These are phyloP conservation scores for Xerocomus amazonicus DNA, from an alignment of 1,284 basidiomycete species.

Conservation along the genomic window DNA sequence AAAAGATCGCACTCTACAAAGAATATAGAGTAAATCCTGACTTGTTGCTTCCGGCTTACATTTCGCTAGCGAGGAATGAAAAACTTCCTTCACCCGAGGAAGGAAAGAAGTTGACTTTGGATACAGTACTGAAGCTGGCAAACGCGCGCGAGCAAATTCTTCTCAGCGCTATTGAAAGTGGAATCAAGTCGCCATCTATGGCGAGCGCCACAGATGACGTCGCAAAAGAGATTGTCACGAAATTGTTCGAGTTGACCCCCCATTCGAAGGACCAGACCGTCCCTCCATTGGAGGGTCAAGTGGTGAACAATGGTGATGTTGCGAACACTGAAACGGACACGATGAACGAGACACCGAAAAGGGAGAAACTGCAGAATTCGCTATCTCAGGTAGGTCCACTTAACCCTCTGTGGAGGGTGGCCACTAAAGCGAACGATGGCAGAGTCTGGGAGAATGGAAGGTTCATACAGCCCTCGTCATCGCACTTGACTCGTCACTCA, in stretches of 20 bases:
- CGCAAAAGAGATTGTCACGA: conserved; percentile 32
- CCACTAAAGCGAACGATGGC: neutral
- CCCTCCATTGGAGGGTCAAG: conserved; percentile 6
- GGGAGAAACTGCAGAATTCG: neutral
- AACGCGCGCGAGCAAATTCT: conserved; percentile 54
- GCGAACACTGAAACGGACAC: rapidly evolving
- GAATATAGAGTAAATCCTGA: conserved; percentile 49
- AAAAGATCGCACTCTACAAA: conserved; percentile 52
- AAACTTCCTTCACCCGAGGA: conserved; percentile 56
- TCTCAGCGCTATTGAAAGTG: conserved; percentile 36
- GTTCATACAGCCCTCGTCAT: neutral
- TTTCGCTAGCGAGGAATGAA: conserved; percentile 50
- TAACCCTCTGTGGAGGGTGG: neutral
- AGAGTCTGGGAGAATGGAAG: conserved; percentile 9
- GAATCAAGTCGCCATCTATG: conserved; percentile 40
- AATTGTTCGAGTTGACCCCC: conserved; percentile 31
- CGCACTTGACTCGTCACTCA: too few relatives aligned
- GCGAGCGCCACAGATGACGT: conserved; percentile 36
- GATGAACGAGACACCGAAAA: neutral
- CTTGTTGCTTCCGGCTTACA: conserved; percentile 55
- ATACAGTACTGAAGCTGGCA: conserved; percentile 56
- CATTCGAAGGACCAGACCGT: conserved; percentile 1
- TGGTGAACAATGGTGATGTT: neutral
- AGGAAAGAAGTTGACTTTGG: conserved; percentile 54
- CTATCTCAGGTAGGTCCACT: conserved; percentile 3